These are phyloP conservation scores for Rhizophora mangle DNA, from an alignment of 345 rosid species.

Conservation along the genomic window DNA sequence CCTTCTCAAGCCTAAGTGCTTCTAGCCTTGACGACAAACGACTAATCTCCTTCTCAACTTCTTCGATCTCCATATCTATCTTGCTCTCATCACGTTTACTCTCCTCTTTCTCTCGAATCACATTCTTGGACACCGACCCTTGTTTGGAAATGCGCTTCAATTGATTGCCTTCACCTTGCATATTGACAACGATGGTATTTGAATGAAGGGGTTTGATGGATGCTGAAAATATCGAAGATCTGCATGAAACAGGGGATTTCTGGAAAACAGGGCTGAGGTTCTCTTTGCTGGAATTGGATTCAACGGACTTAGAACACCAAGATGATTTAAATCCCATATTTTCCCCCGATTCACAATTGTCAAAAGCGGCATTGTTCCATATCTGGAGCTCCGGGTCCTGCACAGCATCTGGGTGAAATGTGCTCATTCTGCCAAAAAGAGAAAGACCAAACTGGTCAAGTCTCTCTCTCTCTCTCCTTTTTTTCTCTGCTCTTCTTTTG, in stretches of 20 bases:
- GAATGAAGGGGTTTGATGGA: conserved; percentile 35
- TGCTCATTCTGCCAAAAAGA: conserved; percentile 40
- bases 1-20: conserved; percentile 67
- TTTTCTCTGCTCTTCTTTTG: background rate
- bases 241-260: conserved; percentile 30
- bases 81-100: conserved; percentile 37
- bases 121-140: conserved; percentile 22
- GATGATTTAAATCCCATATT: conserved; percentile 39
- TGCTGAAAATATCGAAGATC: conserved; percentile 13
- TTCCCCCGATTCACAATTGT: conserved; percentile 58
- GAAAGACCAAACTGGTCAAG: too few species aligned
- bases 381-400: conserved; percentile 60
- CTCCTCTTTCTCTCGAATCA: conserved; percentile 19
- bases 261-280: conserved; percentile 37
- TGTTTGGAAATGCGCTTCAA: conserved; percentile 20
- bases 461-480: background rate
- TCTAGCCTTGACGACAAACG: conserved; percentile 65
- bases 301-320: conserved; percentile 54
- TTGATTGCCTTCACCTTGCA: conserved; percentile 24
- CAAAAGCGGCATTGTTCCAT: conserved; percentile 93
- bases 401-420: conserved; percentile 42
- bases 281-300: conserved; percentile 60
- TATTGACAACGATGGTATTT: conserved; percentile 20
- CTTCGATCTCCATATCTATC: conserved; percentile 77
- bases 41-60: conserved; percentile 66